These are phyloP conservation scores for Linum lewisii DNA, from an alignment of 345 rosid genomes.

Conservation along the genomic window DNA sequence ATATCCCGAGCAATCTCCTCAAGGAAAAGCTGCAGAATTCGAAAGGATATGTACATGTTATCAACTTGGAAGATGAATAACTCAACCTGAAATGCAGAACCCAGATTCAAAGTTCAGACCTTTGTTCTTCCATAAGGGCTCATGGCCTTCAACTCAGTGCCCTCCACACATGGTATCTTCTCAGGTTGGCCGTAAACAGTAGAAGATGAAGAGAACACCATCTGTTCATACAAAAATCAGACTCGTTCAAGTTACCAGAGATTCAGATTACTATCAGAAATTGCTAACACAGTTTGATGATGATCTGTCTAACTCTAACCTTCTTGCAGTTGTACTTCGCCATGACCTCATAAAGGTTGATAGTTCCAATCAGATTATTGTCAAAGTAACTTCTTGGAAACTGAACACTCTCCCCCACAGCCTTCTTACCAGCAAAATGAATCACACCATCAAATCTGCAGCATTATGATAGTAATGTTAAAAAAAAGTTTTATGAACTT, in stretches of 20 bases:
- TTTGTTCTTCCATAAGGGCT: slow-evolving; percentile 92
- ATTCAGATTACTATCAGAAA: not conserved
- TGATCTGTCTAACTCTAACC: too few relatives aligned
- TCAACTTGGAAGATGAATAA: slow-evolving; percentile 7
- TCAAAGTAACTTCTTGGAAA: slow-evolving; percentile 80
- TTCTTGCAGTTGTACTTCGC: slow-evolving; percentile 64
- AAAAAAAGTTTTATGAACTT: too few relatives aligned
- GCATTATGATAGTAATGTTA: too few relatives aligned
- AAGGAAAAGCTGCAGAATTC: slow-evolving; percentile 52
- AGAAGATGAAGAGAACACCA: slow-evolving; percentile 97
- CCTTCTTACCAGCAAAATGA: slow-evolving; percentile 92
- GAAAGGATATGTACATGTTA: not conserved
- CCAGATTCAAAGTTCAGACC: slow-evolving; percentile 27
- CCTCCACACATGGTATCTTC: slow-evolving; percentile 72
- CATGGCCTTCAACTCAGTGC: slow-evolving; percentile 63
- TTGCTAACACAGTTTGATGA: too few relatives aligned
- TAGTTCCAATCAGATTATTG: slow-evolving; percentile 64
- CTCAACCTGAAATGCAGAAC: too few relatives aligned
- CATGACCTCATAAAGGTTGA: slow-evolving; percentile 63
- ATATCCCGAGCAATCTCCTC: slow-evolving; percentile 90
- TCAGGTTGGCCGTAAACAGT: slow-evolving; percentile 97
- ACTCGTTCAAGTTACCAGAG: not conserved
- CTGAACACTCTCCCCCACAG: slow-evolving; percentile 80
- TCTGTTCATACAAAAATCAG: slow-evolving; percentile 21
- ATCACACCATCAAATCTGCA: slow-evolving; percentile 86